Evolutionary conservation across 139 green algal genomes (phyloP).

Genomic region (Ostreobium quekettii): DNA sequence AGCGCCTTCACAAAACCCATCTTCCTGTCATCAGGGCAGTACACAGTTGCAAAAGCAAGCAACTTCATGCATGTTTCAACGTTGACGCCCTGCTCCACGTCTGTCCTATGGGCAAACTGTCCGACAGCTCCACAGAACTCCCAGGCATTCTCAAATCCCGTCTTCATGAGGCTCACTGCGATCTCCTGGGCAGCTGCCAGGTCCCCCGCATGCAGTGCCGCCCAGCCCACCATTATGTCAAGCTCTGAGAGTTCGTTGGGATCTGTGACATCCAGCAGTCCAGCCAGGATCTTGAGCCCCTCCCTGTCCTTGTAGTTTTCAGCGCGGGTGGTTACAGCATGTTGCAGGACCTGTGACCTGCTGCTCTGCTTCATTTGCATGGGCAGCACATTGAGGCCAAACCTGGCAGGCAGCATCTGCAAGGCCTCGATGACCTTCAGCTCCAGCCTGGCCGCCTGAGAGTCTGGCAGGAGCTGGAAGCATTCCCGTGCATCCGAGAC

Average conservation of each 20-base stretch:
- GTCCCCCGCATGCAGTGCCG: neutral
- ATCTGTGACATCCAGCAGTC: neutral
- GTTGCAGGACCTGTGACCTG: neutral
- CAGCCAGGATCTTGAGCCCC: neutral
- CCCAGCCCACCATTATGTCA: neutral
- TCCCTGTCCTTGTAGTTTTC: neutral
- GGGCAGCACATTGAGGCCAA: neutral
- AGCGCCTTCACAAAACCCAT: neutral
- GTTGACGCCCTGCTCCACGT: neutral
- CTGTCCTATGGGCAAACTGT: too few relatives aligned
- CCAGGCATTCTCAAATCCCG: neutral
- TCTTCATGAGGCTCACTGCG: neutral
- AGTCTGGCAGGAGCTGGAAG: neutral
- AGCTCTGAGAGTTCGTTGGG: neutral
- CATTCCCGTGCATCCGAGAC: neutral
- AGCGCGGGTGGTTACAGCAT: neutral
- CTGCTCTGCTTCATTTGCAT: slow-evolving; percentile 6
- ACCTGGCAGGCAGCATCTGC: neutral
- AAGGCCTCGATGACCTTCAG: neutral
- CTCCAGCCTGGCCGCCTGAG: neutral
- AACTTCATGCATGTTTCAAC: neutral
- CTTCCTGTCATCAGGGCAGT: neutral
- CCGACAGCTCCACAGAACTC: neutral
- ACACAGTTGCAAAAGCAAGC: neutral
- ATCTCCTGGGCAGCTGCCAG: neutral